Conservation (phyloP, 208 protist genomes). For the Trypanosoma avium region DNA sequence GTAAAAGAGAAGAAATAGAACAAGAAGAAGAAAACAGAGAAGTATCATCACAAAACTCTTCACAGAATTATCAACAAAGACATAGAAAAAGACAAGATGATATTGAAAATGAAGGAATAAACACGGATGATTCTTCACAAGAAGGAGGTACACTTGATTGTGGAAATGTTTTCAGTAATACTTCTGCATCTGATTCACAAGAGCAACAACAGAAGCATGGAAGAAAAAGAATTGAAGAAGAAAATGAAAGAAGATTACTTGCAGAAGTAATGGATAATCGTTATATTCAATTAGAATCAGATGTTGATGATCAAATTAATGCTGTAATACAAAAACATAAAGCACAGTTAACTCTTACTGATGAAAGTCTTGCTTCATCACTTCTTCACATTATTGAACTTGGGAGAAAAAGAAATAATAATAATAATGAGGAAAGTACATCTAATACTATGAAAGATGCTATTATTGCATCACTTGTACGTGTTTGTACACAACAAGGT, state of each 20-base stretch:
- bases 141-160: background rate
- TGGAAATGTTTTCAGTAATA: constrained; percentile 2
- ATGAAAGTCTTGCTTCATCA: constrained; percentile 25
- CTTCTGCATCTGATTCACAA: background rate
- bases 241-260: background rate
- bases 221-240: background rate
- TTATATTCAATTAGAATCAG: constrained; percentile 19
- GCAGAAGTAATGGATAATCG: background rate
- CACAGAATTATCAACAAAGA: background rate
- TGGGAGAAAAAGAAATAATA: constrained; percentile 7
- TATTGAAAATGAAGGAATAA: too few species aligned
- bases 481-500: constrained; percentile 39
- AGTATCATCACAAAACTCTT: too few species aligned
- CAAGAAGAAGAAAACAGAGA: too few species aligned
- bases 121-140: too few species aligned
- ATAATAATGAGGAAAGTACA: background rate
- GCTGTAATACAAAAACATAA: constrained; percentile 31
- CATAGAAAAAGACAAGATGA: background rate
- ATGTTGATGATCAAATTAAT: constrained; percentile 30
- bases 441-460: constrained; percentile 8
- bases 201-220: background rate
- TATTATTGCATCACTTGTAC: constrained; percentile 37
- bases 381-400: constrained; percentile 32
- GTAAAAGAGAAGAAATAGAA: constrained; percentile 6
- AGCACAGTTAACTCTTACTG: constrained; percentile 14